Base-by-base conservation (phyloP, 1,139 yeast genomes). In the Hyphopichia wangnamkhiaoensis region DNA sequence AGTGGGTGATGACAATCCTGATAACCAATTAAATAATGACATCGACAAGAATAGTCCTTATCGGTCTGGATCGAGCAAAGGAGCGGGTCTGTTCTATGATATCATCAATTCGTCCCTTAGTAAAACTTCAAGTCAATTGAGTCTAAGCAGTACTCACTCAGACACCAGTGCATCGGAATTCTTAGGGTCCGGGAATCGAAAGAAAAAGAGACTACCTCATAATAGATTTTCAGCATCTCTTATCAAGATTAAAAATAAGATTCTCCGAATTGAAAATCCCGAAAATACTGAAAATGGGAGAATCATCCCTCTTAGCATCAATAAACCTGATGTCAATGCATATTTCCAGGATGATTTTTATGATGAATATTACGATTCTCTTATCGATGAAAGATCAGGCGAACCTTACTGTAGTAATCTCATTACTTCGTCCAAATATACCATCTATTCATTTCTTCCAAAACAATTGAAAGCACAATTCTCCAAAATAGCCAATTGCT, bases 391-490 rank as follows among this genome's bases (percentile, higher is more conserved):
- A 52, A 67, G 96, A 44, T 75, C 77, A 3, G 65, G 72, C n/a
- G 72, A 61, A 37, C 82, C 90, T 0, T 93, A 85, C 55, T 56
- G 76, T 41, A 63, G 74, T 45, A 93, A 93, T 61, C 53, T 71
- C 26, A 84, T 93, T 44, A 87, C 95, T 1, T 90, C 98, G 1
- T 86, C 98, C 2, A 82, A 91, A 52, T 93, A 94, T 63, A 84
- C 93, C 4, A 47, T 85, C 2, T 81, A 83, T 56, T 79, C 93
- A 36, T 93, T 94, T 52, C 53, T 93, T 2, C 98, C 98, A 3
- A 80, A 93, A 46, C 98, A 93, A 56, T 59, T 93, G 34, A 75
- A 79, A 45, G 96, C 95, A 2, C 98, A 93, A 59, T 91, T 93
- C 54, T 88, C 96, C 15, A 93, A 90, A 58, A 58, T 93, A 34